Percentiles rank a stretch among this genome's conserved stretches.
Evolutionary conservation across 352 stramenopile genomes (phyloP).

Genomic region (Plasmopara muralis): DNA sequence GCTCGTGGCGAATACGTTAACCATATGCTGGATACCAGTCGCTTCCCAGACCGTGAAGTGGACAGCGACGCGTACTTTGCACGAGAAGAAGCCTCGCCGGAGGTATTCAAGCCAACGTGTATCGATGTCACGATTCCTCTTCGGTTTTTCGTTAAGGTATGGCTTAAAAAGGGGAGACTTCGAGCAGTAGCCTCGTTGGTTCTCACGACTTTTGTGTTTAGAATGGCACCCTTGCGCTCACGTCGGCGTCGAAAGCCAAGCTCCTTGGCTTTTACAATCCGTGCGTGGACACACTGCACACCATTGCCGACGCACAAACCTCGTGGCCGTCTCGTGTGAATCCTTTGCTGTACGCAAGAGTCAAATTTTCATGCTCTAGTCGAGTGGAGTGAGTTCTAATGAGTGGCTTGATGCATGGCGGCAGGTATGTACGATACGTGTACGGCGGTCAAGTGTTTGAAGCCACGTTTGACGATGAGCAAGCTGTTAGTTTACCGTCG

Average conservation of each 20-base stretch:
- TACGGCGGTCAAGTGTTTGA: conserved; percentile 71
- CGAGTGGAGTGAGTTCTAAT: no score
- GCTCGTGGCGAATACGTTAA: background rate
- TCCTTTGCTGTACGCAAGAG: conserved; percentile 52
- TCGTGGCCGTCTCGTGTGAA: conserved; percentile 13
- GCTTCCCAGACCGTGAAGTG: conserved; percentile 4
- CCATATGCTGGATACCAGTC: no score
- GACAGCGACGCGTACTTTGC: conserved; percentile 11
- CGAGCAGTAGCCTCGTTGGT: no score
- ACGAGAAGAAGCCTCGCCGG: conserved; percentile 17
- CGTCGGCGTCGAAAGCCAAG: conserved; percentile 51
- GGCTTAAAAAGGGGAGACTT: background rate
- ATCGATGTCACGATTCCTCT: conserved; percentile 74
- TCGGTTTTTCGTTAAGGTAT: conserved; percentile 74
- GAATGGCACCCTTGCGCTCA: conserved; percentile 51
- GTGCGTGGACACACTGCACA: conserved; percentile 41
- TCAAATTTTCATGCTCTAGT: no score
- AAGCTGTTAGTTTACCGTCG: conserved; percentile 65
- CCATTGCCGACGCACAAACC: conserved; percentile 27
- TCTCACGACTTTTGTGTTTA: conserved; percentile 11
- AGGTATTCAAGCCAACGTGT: conserved; percentile 44
- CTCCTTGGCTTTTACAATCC: conserved; percentile 82
- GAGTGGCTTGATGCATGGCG: background rate
- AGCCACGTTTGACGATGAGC: conserved; percentile 71
- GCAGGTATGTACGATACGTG: conserved; percentile 72